Conservation (phyloP, 2,329 filamentous ascomycete genomes). For the Plectosphaerella sp. region DNA sequence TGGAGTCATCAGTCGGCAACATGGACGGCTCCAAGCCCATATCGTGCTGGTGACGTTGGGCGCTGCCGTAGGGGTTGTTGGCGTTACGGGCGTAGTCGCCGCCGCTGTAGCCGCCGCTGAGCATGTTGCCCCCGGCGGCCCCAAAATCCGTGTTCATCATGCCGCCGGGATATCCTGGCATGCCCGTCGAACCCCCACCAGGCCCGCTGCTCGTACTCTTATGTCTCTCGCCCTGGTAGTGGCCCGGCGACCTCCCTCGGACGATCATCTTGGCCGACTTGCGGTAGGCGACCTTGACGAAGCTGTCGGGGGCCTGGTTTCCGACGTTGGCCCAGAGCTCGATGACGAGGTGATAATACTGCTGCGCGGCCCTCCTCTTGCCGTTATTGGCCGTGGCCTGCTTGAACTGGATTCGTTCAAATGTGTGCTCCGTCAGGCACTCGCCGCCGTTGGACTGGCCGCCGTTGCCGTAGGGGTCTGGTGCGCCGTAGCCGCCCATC, state of each 20-base stretch:
- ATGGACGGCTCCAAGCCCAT: slow-evolving; percentile 47
- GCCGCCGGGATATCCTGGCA: slow-evolving; percentile 42
- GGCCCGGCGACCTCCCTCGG: slow-evolving; percentile 77
- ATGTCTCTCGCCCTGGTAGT: slow-evolving; percentile 69
- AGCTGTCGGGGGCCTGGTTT: slow-evolving; percentile 44
- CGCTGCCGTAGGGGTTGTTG: slow-evolving; percentile 39
- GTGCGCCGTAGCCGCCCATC: slow-evolving; percentile 13
- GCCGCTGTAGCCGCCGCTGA: slow-evolving; percentile 25
- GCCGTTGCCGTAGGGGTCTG: slow-evolving; percentile 34
- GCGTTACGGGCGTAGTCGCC: slow-evolving; percentile 4
- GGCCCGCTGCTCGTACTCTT: slow-evolving; percentile 66
- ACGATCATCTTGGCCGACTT: slow-evolving; percentile 82
- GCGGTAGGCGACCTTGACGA: slow-evolving; percentile 65
- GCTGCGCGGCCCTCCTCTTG: slow-evolving; percentile 82
- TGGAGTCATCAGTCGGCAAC: slow-evolving; percentile 41
- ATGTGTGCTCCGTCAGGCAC: slow-evolving; percentile 55
- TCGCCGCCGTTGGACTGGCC: slow-evolving; percentile 24
- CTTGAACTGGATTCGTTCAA: slow-evolving; percentile 92
- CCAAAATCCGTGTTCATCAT: slow-evolving; percentile 35
- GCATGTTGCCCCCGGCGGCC: slow-evolving; percentile 31
- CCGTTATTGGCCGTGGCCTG: slow-evolving; percentile 92
- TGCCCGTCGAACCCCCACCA: slow-evolving; percentile 59
- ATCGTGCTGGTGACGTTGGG: slow-evolving; percentile 41
- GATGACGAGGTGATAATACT: slow-evolving; percentile 88
- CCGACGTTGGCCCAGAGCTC: slow-evolving; percentile 73